Percentiles rank a stretch among this genome's conserved stretches.
Evolutionary conservation across 148 eudicot genomes (phyloP).

Genomic region (Chenopodium formosanum): DNA sequence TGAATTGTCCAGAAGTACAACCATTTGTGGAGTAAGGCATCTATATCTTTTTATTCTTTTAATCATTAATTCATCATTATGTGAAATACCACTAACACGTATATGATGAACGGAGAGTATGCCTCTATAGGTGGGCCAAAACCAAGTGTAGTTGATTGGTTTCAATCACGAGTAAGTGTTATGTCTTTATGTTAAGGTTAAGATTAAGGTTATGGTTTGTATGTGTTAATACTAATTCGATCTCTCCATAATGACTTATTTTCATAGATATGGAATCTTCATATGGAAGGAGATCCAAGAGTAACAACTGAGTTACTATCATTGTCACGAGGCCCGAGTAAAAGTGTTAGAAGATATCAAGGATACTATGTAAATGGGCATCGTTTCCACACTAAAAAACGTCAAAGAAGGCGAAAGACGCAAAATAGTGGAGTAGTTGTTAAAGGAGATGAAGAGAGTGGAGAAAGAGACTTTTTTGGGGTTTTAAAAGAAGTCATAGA

Average conservation of each 20-base stretch:
- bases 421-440: conserved; percentile 11
- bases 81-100: too few relatives aligned
- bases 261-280: neutral
- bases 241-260: too few relatives aligned
- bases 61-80: too few relatives aligned
- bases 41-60: too few relatives aligned
- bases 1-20: too few relatives aligned
- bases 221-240: too few relatives aligned
- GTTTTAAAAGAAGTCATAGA: neutral
- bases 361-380: neutral
- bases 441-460: neutral
- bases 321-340: conserved; percentile 1
- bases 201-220: too few relatives aligned
- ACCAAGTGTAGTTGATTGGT: neutral
- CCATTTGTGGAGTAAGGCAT: neutral
- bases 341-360: neutral
- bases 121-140: neutral
- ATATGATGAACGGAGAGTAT: neutral
- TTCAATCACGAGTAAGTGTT: neutral
- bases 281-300: neutral
- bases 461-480: neutral
- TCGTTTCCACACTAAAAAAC: neutral
- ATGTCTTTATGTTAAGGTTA: too few relatives aligned
- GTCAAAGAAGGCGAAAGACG: neutral
- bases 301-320: neutral